phyloP scores from a whole-genome alignment of 139 green algal species.

The Pleodorina starrii region DNA sequence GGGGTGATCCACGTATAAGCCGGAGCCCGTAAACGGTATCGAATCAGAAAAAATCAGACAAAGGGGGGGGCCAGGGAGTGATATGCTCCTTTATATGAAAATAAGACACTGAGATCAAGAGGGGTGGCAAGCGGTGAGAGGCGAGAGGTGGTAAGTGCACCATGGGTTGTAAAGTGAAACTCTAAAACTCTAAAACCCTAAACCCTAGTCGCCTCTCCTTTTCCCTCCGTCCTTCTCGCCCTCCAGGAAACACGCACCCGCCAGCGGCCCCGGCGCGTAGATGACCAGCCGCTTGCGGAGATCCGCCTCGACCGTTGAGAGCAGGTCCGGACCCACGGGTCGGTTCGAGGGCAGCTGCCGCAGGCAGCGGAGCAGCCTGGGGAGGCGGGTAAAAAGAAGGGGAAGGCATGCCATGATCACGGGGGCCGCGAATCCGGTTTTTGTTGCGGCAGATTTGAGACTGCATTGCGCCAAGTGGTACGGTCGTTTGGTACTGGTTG shows the following conservation, averaged over 20 bases:
- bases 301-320: background rate
- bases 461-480: background rate
- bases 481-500: background rate
- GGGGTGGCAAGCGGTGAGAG: background rate
- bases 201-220: background rate
- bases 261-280: slow-evolving; percentile 30
- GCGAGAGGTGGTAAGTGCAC: background rate
- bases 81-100: background rate
- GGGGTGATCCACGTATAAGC: too few relatives aligned
- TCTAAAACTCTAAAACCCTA: background rate
- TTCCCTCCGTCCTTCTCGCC: background rate
- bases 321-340: background rate
- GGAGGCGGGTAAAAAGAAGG: background rate
- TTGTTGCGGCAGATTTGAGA: background rate
- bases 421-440: background rate
- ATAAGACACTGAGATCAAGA: background rate
- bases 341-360: background rate
- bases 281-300: background rate
- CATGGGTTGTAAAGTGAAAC: background rate
- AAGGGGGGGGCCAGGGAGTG: background rate
- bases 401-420: background rate
- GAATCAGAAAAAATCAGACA: too few relatives aligned
- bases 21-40: too few relatives aligned
- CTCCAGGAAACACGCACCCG: slow-evolving; percentile 1
- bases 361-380: slow-evolving; percentile 13